These are phyloP conservation scores for Syzygium oleosum DNA, from an alignment of 345 rosid species.

Conservation along the genomic window DNA sequence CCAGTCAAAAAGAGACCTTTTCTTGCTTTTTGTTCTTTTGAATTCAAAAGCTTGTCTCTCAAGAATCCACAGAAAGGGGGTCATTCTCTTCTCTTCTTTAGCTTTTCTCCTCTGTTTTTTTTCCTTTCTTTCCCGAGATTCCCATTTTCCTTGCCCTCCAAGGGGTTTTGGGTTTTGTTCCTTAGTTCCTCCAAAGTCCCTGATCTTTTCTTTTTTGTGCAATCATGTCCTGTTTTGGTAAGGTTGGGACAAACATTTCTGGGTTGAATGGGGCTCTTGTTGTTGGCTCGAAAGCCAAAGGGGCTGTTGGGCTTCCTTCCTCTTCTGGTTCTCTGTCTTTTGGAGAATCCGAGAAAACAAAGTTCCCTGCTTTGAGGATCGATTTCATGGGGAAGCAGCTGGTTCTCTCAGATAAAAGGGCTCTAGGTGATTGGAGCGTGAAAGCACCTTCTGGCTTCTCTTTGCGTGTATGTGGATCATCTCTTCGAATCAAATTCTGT, in stretches of 20 bases:
- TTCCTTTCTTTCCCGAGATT: neutral
- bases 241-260: constrained; percentile 4
- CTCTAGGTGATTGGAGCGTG: constrained; percentile 12
- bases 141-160: neutral
- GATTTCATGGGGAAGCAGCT: constrained; percentile 28
- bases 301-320: constrained; percentile 9
- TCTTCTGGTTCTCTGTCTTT: constrained; percentile 9
- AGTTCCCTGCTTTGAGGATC: constrained; percentile 13
- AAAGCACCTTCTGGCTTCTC: constrained; percentile 15
- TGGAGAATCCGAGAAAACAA: constrained; percentile 13
- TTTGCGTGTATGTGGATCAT: constrained; percentile 25
- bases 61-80: neutral
- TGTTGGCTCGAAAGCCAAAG: constrained; percentile 4
- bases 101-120: neutral
- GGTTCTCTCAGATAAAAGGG: constrained; percentile 18
- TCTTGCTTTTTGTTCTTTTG: neutral
- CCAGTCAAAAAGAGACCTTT: neutral
- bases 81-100: neutral
- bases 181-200: neutral
- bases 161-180: neutral
- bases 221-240: constrained; percentile 26
- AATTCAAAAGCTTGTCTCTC: neutral
- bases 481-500: neutral
- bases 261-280: constrained; percentile 7
- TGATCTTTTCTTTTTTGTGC: neutral